Base-by-base conservation (phyloP, 2,329 filamentous ascomycete genomes). In the Venturia aucupariae region DNA sequence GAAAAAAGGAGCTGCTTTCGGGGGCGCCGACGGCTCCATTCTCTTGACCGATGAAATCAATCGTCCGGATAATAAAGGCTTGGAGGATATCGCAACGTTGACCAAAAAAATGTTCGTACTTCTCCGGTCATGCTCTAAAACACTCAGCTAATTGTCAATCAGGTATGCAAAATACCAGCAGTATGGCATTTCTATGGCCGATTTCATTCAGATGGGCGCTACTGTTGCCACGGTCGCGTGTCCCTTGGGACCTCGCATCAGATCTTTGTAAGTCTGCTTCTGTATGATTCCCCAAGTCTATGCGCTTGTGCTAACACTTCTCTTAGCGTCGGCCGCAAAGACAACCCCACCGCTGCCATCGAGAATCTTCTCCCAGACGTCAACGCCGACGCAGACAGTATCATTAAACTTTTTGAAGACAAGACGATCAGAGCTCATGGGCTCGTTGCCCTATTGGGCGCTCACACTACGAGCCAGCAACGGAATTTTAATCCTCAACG, bases 381-480 rank as follows among this genome's bases (percentile, higher is more conserved):
- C 7, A 72, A 67, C 8, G 72, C 73, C 62, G 71, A 70, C 0
- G 71, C 73, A 2, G 73, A 75, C 61, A 71, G 67, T 39, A 67
- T 75, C 8, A 71, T 76, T 64, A 71, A 70, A 63, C 70, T 76
- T 1, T 76, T 76, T 60, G 65, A 70, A 48, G 74, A 72, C 30
- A 77, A 77, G 69, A 76, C 74, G 0, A 75, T 77, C 57, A 71
- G 72, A 60, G 66, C 73, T 11, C 74, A 75, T 59, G 73, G 75
- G 51, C 69, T 77, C 1, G 71, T 73, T 8, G 74, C 74, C 0
- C 68, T 77, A 3, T 68, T 76, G 1, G 74, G 75, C 17, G 75
- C 74, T 4, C 75, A 77, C 61, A 74, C 72, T 0, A 76, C 74
- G 1, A 71, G 68, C 17, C 73, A 76, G 67, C 74, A 76, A 65